These are phyloP conservation scores for Globisporangium recalcitrans DNA, from an alignment of 352 stramenopile species.

Conservation along the genomic window DNA sequence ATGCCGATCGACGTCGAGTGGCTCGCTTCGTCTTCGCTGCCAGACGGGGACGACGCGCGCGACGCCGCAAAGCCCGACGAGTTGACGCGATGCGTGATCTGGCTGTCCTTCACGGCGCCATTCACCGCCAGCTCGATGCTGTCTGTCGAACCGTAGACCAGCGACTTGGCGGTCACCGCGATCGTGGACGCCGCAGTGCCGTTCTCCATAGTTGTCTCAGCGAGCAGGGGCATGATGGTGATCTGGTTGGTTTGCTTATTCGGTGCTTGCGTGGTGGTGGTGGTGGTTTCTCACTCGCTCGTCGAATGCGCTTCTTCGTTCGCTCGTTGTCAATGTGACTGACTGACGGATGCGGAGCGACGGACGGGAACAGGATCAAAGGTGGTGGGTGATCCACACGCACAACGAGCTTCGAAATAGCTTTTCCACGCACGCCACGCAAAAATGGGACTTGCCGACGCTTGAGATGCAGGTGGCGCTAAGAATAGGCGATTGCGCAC, in stretches of 20 bases:
- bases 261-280: neutral
- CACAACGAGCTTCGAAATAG: neutral
- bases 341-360: neutral
- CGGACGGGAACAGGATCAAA: neutral
- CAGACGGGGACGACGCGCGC: constrained; percentile 28
- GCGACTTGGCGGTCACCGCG: neutral
- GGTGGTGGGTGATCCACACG: neutral
- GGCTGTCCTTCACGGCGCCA: constrained; percentile 3
- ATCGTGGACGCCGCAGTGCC: neutral
- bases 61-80: constrained; percentile 24
- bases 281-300: neutral
- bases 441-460: neutral
- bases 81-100: constrained; percentile 22
- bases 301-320: neutral
- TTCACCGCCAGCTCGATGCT: neutral
- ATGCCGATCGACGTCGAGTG: constrained; percentile 14
- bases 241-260: neutral
- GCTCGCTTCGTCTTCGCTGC: constrained; percentile 34
- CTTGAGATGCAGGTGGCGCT: neutral
- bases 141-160: constrained; percentile 12
- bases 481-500: neutral
- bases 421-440: neutral
- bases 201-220: constrained; percentile 2
- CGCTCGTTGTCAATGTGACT: constrained; percentile 1
- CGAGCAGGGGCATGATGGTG: constrained; percentile 14